Evolutionary conservation across 2,329 filamentous ascomycete genomes (phyloP), one percentile per base, ranked within the genome.

Genomic region (Dothistroma pini): DNA sequence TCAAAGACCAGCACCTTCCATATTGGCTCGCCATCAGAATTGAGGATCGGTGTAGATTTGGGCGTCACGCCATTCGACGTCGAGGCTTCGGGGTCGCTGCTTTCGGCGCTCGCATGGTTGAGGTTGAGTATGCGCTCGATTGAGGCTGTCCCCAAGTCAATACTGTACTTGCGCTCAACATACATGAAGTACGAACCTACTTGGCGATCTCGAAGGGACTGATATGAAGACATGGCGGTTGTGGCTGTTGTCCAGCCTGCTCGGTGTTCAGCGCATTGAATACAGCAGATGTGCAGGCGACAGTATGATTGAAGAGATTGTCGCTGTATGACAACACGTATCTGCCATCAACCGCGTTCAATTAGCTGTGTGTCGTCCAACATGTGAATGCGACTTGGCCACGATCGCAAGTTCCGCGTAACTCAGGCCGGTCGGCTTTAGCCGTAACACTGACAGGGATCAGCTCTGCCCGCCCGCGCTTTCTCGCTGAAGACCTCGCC

Each of bases 1-100:
- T 99, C 96, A 74, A 99, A 97, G 10, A 99, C 91, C 56, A 99
- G 81, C 7, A 97, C 90, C 76, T 97, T 97, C 93, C 93, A 97
- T 79, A 97, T 93, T 0, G 93, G 93, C 71, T 96, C 91, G 65
- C 93, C 92, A 69, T 96, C 89, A 52, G 90, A 84, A 68, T 92
- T 92, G 63, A 96, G 80, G 57, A 97, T 89, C 16, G 91, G 89
- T n/a, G 88, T 87, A 41, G 88, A 84, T 22, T 89, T 85, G 58
- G 88, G 83, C 58, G 88, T 79, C 10, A 88, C 77, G 55, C 86
- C 87, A 71, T 87, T 88, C 34, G 76, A 72, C 59, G 84, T 80
- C 51, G 84, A 79, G 44, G 82, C 75, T 60, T 92, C 89, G 62
- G 85, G 81, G 68, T 83, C 83, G 61, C 83, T 70, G 57, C 77